These are phyloP conservation scores for Pelargonium fulgidum DNA, from an alignment of 441 rosid species.

Conservation along the genomic window DNA sequence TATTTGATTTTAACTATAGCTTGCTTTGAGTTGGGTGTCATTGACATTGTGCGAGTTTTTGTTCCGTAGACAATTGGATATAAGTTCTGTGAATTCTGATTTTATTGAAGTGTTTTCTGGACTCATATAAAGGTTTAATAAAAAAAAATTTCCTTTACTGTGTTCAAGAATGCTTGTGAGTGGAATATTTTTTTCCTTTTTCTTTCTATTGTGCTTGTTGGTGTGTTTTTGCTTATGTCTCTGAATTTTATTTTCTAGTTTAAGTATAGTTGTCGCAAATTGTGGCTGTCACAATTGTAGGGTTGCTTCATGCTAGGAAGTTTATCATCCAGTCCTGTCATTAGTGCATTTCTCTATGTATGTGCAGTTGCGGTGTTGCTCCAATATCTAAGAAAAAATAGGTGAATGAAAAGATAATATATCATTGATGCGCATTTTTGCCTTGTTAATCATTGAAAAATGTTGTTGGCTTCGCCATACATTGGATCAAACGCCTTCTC, in stretches of 20 bases:
- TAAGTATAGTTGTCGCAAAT: not conserved
- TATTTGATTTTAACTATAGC: not conserved
- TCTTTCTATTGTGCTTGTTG: no score
- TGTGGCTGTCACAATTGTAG: not conserved
- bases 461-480: no score
- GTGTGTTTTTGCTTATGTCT: no score
- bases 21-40: not conserved
- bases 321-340: not conserved
- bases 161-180: no score
- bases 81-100: not conserved
- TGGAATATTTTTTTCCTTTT: no score
- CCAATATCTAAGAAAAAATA: not conserved
- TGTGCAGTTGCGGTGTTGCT: not conserved
- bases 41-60: not conserved
- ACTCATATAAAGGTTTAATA: not conserved
- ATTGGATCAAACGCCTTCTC: no score
- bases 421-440: not conserved
- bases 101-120: not conserved
- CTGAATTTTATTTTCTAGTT: no score
- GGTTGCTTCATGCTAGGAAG: not conserved
- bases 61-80: not conserved
- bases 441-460: no score
- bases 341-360: not conserved
- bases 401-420: not conserved
- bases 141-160: no score